Percentiles rank a stretch among this genome's conserved stretches.
Evolutionary conservation across 2,329 filamentous ascomycete species (phyloP).

Genomic region (Beauveria medogensis): DNA sequence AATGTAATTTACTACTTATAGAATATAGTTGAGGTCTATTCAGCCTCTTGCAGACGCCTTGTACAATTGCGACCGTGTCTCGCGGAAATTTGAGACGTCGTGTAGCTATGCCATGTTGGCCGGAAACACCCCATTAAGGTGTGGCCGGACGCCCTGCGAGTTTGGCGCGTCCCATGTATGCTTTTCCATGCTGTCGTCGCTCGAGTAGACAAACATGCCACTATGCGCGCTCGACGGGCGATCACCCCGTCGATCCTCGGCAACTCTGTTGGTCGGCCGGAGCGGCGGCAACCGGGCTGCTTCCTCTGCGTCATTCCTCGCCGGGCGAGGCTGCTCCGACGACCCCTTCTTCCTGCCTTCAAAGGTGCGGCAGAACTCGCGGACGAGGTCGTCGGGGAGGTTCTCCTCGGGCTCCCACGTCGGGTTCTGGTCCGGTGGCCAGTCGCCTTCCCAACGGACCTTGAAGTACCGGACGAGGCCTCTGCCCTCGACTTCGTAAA

Average conservation of each 20-base stretch:
- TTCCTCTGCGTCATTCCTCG: neutral
- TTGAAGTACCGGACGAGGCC: conserved; percentile 36
- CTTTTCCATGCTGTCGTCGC: neutral
- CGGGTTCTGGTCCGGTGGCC: conserved; percentile 47
- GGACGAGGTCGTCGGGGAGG: conserved; percentile 33
- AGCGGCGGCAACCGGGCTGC: neutral
- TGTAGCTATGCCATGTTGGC: neutral
- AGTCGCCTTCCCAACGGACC: conserved; percentile 49
- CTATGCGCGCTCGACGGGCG: neutral
- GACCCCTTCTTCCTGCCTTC: neutral
- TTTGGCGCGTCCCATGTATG: neutral
- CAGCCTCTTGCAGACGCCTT: too few species aligned
- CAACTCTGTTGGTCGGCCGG: neutral
- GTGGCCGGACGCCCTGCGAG: neutral
- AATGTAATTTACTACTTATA: too few species aligned
- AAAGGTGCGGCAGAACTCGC: conserved; percentile 28
- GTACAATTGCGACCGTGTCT: too few species aligned
- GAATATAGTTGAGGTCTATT: too few species aligned
- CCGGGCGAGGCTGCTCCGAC: neutral
- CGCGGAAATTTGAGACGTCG: too few species aligned
- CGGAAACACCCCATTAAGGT: neutral
- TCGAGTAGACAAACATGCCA: conserved; percentile 7
- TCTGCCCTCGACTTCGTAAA: conserved; percentile 28
- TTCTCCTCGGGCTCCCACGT: conserved; percentile 51
- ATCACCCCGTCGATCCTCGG: neutral